These are phyloP conservation scores for Aspergillus coremiiformis DNA, from an alignment of 495 filamentous ascomycete species.

Conservation along the genomic window DNA sequence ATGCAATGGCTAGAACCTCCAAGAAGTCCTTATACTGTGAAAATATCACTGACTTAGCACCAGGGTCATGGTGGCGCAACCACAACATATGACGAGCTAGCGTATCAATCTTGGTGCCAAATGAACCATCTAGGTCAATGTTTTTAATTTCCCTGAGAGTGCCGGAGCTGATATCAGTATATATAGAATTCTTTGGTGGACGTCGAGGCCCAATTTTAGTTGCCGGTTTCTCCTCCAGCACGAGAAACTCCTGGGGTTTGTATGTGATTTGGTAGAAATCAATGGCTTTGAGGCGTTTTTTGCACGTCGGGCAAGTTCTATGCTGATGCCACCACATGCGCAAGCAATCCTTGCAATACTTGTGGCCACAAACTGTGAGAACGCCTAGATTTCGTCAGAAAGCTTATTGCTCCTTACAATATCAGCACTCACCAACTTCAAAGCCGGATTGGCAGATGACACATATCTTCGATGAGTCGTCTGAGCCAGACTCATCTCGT, in stretches of 20 bases:
- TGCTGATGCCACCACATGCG: conserved; percentile 61
- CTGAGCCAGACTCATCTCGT: conserved; percentile 47
- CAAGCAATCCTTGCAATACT: conserved; percentile 84
- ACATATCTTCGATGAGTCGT: conserved; percentile 55
- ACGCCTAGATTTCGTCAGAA: conserved; percentile 35
- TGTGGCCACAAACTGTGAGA: conserved; percentile 83
- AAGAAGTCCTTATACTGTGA: conserved; percentile 82
- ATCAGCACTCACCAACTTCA: conserved; percentile 51
- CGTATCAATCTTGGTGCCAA: conserved; percentile 83
- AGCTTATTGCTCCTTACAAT: not conserved
- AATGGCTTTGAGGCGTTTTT: conserved; percentile 47
- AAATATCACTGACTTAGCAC: conserved; percentile 84
- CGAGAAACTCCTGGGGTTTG: conserved; percentile 62
- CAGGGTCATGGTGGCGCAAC: conserved; percentile 76
- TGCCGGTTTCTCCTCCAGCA: conserved; percentile 55
- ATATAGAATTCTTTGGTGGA: conserved; percentile 51
- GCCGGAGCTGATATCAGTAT: conserved; percentile 62
- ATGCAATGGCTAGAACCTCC: conserved; percentile 59
- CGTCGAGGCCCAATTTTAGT: conserved; percentile 22
- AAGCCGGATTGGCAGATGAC: conserved; percentile 72
- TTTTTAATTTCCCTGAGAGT: conserved; percentile 74
- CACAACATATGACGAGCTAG: conserved; percentile 75
- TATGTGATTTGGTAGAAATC: conserved; percentile 80
- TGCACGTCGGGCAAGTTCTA: conserved; percentile 70
- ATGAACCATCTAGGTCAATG: conserved; percentile 68